These are phyloP conservation scores for barrel medic (Medicago truncatula) DNA, from an alignment of 306 rosid species.

Conservation along the genomic window MtrunA17r5.0-ANR NC_053042.1:56625501-56626000, in stretches of 20 bases:
- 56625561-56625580: background rate
- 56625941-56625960: conserved; percentile 18
- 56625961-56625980: conserved; percentile 25
- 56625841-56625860: conserved; percentile 63
- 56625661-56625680: conserved; percentile 23
- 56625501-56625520: conserved; percentile 9
- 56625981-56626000: background rate
- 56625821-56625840: conserved; percentile 71
- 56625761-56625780: conserved; percentile 78
- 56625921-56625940: conserved; percentile 10
- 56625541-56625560: conserved; percentile 1
- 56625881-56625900: background rate
- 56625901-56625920: background rate
- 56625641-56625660: conserved; percentile 16
- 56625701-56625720: conserved; percentile 26
- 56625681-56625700: conserved; percentile 3
- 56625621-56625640: conserved; percentile 4
- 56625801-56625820: conserved; percentile 73
- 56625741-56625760: conserved; percentile 76
- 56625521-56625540: conserved; percentile 1
- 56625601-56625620: conserved; percentile 22
- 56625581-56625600: conserved; percentile 22
- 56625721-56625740: conserved; percentile 50
- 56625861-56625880: conserved; percentile 31
- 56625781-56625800: conserved; percentile 97